These are phyloP conservation scores for Orychophragmus violaceus DNA, from an alignment of 345 rosid species.

Conservation along the genomic window DNA sequence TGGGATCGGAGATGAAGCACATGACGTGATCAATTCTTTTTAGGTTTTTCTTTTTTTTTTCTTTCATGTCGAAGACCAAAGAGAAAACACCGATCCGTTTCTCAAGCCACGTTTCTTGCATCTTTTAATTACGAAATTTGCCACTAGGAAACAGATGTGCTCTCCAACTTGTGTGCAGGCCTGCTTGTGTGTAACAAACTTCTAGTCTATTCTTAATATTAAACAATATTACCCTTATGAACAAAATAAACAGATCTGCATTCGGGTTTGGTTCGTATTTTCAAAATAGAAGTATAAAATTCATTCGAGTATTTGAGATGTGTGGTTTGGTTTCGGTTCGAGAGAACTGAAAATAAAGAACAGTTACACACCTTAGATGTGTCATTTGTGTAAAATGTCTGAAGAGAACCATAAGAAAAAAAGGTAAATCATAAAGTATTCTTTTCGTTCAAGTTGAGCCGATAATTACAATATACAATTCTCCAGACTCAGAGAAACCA, in stretches of 20 bases:
- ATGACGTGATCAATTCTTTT: slow-evolving; percentile 37
- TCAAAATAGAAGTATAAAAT: too few relatives aligned
- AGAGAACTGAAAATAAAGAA: too few relatives aligned
- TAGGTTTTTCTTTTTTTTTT: neutral
- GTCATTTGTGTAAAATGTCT: neutral
- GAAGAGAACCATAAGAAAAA: neutral
- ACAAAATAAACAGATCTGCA: too few relatives aligned
- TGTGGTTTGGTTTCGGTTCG: too few relatives aligned
- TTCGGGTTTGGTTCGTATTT: too few relatives aligned
- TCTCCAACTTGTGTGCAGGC: slow-evolving; percentile 26
- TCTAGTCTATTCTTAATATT: neutral
- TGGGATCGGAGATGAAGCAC: slow-evolving; percentile 26
- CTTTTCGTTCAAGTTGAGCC: slow-evolving; percentile 13
- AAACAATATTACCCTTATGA: too few relatives aligned
- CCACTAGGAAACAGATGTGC: slow-evolving; percentile 6
- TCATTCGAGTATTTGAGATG: too few relatives aligned
- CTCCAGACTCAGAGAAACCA: slow-evolving; percentile 17
- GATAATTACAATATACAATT: slow-evolving; percentile 31
- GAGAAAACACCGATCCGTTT: slow-evolving; percentile 22
- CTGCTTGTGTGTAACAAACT: slow-evolving; percentile 7
- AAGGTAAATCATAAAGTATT: slow-evolving; percentile 13
- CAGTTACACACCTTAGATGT: neutral
- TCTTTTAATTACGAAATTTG: neutral
- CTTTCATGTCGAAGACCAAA: neutral
- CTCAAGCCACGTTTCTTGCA: slow-evolving; percentile 25